Conservation (phyloP, 768 basidiomycete genomes). For the Pholiota conissans region DNA sequence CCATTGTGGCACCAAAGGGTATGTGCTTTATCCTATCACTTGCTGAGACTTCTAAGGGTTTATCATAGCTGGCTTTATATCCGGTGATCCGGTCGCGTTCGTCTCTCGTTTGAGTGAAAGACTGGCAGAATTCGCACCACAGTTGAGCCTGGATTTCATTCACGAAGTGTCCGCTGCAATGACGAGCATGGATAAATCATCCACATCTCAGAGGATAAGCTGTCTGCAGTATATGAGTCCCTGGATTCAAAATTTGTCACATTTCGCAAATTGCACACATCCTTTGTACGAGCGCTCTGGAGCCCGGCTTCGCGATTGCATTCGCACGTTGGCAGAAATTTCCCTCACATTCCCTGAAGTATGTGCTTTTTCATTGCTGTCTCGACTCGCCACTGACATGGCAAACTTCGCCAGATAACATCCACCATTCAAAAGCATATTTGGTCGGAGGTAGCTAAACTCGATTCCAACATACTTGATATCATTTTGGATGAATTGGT, state of each 20-base stretch:
- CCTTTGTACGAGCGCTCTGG: conserved; percentile 71
- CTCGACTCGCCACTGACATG: too few relatives aligned
- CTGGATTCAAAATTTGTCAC: conserved; percentile 81
- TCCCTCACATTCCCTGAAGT: conserved; percentile 77
- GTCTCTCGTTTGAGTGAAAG: conserved; percentile 68
- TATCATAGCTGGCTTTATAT: conserved; percentile 65
- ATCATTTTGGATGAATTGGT: conserved; percentile 79
- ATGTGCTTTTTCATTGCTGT: conserved; percentile 16
- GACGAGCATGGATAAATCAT: conserved; percentile 44
- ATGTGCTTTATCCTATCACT: conserved; percentile 9
- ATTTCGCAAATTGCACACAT: conserved; percentile 69
- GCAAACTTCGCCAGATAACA: conserved; percentile 46
- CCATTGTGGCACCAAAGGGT: conserved; percentile 74
- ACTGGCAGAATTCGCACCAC: conserved; percentile 71
- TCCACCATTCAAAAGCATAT: conserved; percentile 69
- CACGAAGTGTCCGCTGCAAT: conserved; percentile 78
- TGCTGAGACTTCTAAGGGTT: background rate
- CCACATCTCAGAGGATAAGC: conserved; percentile 57
- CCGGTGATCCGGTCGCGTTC: conserved; percentile 64
- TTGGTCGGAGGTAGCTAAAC: conserved; percentile 74
- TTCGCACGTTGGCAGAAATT: conserved; percentile 76
- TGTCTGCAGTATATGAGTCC: conserved; percentile 84
- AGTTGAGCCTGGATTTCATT: conserved; percentile 85
- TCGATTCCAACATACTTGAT: conserved; percentile 68
- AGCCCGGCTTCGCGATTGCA: conserved; percentile 75